A percentile compares a stretch with the other conserved stretches of the same genome.
Conservation (phyloP, 768 basidiomycete genomes). For the Hericium rajendrae region DNA sequence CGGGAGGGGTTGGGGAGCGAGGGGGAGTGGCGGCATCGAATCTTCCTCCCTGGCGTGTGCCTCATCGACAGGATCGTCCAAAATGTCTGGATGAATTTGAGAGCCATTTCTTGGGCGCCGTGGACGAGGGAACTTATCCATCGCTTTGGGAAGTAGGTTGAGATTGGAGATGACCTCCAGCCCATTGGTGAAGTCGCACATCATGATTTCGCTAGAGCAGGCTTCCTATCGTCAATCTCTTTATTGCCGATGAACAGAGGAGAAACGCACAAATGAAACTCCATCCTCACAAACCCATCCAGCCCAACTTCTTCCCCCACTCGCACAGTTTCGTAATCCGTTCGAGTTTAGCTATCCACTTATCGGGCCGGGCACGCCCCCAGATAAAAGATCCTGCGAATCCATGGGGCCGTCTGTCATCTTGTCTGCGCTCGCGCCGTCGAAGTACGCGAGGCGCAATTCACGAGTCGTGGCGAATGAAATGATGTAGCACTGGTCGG, state of each 20-base stretch:
- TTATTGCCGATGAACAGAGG: not conserved
- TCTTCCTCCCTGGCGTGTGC: not conserved
- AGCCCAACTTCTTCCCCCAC: slow-evolving; percentile 24
- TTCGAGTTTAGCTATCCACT: slow-evolving; percentile 13
- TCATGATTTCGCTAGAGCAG: slow-evolving; percentile 9
- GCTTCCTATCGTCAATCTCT: not conserved
- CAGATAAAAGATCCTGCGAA: slow-evolving; percentile 27
- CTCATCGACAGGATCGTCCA: not conserved
- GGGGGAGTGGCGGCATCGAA: not conserved
- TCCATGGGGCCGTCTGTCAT: slow-evolving; percentile 25
- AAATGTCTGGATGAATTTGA: not conserved
- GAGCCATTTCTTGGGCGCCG: not conserved
- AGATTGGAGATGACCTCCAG: slow-evolving; percentile 6
- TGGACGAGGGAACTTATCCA: not conserved
- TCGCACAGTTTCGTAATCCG: slow-evolving; percentile 22
- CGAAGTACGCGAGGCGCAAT: slow-evolving; percentile 10
- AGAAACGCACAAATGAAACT: slow-evolving; percentile 9
- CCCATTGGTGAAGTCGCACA: slow-evolving; percentile 6
- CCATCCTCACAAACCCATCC: slow-evolving; percentile 24
- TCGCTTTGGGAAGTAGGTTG: not conserved
- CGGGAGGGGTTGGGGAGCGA: not conserved
- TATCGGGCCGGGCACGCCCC: slow-evolving; percentile 17
- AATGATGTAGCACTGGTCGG: not conserved
- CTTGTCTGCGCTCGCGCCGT: slow-evolving; percentile 10
- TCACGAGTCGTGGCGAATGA: slow-evolving; percentile 5